Base-by-base conservation (phyloP, 495 filamentous ascomycete species). In the Lasiosphaeria miniovina region DNA sequence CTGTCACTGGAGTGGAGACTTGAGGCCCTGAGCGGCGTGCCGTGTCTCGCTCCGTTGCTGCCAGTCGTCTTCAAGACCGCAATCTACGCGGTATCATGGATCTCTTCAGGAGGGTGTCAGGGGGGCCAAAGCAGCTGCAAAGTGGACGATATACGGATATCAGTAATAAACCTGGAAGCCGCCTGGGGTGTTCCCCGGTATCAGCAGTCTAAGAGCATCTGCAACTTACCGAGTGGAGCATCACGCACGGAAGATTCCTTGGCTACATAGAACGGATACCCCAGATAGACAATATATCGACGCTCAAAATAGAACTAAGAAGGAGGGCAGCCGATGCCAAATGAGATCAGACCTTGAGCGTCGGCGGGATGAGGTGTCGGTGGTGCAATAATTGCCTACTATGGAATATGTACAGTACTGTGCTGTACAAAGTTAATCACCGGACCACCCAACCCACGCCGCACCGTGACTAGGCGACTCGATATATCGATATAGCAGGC, bases 221-320 rank as follows among this genome's bases (percentile, higher is more conserved):
- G 24, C 24, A 24, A 24, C 24, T 24, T 24, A 24, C 24, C 24
- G 24, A 24, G 24, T 24, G 24, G 2, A 24, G 24, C 24, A 24
- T 24, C 24, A 24, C 24, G 24, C 24, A 24, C 24, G 24, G 24
- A 24, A 24, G 24, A 24, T 24, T 24, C 24, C 24, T 24, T 24
- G 24, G 24, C 24, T 24, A 24, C 24, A 24, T 24, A 24, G 1
- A 24, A 24, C 24, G 24, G 24, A 24, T 24, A 24, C 24, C 24
- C 24, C 24, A 24, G 24, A 24, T 2, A 24, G 24, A 24, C 24
- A 24, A 24, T 24, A 24, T 24, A 24, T 46, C 15, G 24, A 41
- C 7, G 45, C 54, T 56, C 40, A 48, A 56, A 56, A 56, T 56
- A 56, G 54, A 56, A 38, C 12, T 34, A 24, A 24, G 2, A 24